phyloP scores from a whole-genome alignment of 2,329 filamentous ascomycete genomes.

The Aspergillus alliaceus region DNA sequence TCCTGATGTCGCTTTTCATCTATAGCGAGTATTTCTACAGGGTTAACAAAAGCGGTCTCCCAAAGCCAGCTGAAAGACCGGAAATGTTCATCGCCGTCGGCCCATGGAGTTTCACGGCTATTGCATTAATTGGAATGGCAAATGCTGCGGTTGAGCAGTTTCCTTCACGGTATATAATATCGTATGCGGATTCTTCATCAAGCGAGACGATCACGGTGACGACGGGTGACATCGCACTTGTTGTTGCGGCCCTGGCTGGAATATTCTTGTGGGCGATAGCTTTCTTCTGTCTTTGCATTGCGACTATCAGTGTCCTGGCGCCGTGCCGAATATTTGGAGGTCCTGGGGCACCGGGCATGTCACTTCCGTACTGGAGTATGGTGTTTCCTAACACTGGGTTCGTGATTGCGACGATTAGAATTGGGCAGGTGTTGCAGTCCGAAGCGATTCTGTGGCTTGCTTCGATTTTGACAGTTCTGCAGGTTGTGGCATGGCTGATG shows the following conservation, averaged over 20 bases:
- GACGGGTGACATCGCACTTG: conserved; percentile 39
- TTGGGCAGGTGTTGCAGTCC: conserved; percentile 37
- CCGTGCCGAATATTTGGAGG: conserved; percentile 13
- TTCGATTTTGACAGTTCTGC: conserved; percentile 7
- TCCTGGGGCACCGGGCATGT: conserved; percentile 3
- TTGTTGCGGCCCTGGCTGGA: conserved; percentile 43
- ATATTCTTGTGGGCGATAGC: conserved; percentile 52
- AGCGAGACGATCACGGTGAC: conserved; percentile 17
- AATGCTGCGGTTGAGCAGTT: conserved; percentile 35
- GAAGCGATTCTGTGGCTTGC: conserved; percentile 29
- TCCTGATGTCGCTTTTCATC: conserved; percentile 46
- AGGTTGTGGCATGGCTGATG: conserved; percentile 10
- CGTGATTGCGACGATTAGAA: conserved; percentile 43
- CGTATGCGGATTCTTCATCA: not conserved
- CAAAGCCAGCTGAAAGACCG: conserved; percentile 41
- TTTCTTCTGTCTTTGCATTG: conserved; percentile 53
- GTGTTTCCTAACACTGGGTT: conserved; percentile 47
- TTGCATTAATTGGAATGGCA: conserved; percentile 51
- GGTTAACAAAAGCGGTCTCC: conserved; percentile 45
- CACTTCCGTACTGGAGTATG: conserved; percentile 20
- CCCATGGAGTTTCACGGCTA: conserved; percentile 44
- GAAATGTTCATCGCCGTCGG: conserved; percentile 57
- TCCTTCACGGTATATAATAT: conserved; percentile 29
- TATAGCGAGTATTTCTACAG: conserved; percentile 46
- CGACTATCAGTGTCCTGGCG: conserved; percentile 32